Evolutionary conservation across 768 basidiomycete genomes (phyloP), one percentile per base, ranked within the genome.

Genomic region (Clitopilus passeckerianus): DNA sequence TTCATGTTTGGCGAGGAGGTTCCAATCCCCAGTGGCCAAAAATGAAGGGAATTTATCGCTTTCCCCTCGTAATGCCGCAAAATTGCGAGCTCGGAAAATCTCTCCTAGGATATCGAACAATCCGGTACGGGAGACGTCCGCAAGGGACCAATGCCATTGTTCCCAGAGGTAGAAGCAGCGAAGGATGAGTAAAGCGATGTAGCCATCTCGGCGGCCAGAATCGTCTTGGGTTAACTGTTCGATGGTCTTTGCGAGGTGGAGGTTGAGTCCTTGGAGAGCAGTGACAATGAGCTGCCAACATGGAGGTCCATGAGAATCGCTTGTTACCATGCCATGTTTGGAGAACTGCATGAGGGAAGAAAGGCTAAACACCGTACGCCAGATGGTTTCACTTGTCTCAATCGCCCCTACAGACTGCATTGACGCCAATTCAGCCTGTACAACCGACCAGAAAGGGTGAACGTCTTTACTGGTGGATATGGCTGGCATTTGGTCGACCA

Each of bases 291-390:
- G 68, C 0, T 81, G 76, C 95, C 95, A 98, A 10, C 78, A 80
- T 1, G 85, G 73, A 2, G 77, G 73, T 15, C 89, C 76, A 24
- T 71, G 72, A 14, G 72, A 64, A 12, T 62, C 65, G 7, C 65
- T 60, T 9, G 71, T 71, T 9, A 70, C 67, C 73, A 77, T 74
- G n/a, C 77, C 77, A 60, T 74, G 70, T 6, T 75, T 66, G 0
- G 87, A 88, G 74, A 96, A 91, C 65, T 95, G 94, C 0, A 91
- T 90, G 12, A 95, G 71, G 1, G 87, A 81, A 60, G 85, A 89
- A 1, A 95, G 70, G 23, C 77, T 80, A 66, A 92, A 89, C 6
- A 90, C 77, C 6, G 79, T 75, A 35, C 77, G 79, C 90, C 94
- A 95, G n/a, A 85, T 74, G 14, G 75, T 66, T 70, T 98, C 95